phyloP scores from a whole-genome alignment of 805 yeast species.

The Wickerhamomyces ciferrii region DNA sequence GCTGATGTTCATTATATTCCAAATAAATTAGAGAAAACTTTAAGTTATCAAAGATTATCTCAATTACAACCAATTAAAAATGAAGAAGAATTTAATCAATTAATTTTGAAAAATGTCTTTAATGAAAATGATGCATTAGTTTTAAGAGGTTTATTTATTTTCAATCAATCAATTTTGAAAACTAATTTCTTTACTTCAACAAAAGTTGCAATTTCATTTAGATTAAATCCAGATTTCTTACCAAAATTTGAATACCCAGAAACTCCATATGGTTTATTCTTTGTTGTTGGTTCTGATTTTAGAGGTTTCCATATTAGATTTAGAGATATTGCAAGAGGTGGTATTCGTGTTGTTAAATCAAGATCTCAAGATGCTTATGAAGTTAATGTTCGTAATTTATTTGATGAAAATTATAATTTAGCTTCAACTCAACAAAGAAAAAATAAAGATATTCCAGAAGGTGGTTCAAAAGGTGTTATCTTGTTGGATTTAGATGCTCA shows the following conservation, averaged over 20 bases:
- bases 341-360: constrained; percentile 90
- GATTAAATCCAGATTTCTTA: constrained; percentile 81
- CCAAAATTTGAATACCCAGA: constrained; percentile 88
- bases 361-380: constrained; percentile 81
- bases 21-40: constrained; percentile 62
- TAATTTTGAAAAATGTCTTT: constrained; percentile 63
- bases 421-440: constrained; percentile 96
- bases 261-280: constrained; percentile 90
- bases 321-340: constrained; percentile 97
- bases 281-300: constrained; percentile 93
- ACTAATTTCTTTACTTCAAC: constrained; percentile 93
- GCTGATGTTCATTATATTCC: constrained; percentile 86
- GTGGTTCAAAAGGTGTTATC: constrained; percentile 97
- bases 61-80: constrained; percentile 68
- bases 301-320: constrained; percentile 97
- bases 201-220: constrained; percentile 90
- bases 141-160: constrained; percentile 72
- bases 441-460: constrained; percentile 98
- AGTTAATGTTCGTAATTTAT: constrained; percentile 78
- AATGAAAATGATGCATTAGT: constrained; percentile 77
- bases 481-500: constrained; percentile 69
- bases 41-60: constrained; percentile 83
- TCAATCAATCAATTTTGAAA: constrained; percentile 84
- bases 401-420: constrained; percentile 94
- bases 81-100: constrained; percentile 68